Evolutionary conservation across 2,329 filamentous ascomycete genomes (phyloP).

Genomic region (Fusarium caatingaense): DNA sequence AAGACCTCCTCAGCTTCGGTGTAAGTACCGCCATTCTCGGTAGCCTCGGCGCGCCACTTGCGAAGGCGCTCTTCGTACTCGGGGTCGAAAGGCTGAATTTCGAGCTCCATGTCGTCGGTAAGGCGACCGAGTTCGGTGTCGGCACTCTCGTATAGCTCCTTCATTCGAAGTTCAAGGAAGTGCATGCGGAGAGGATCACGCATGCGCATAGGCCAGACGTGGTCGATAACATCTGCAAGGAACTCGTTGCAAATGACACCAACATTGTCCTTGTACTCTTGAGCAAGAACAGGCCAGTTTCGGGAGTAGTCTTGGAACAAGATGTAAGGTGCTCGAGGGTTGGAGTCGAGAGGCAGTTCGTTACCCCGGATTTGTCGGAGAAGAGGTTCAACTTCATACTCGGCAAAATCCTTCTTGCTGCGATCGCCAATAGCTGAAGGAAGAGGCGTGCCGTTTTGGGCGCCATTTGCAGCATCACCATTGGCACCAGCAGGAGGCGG

Average conservation of each 20-base stretch:
- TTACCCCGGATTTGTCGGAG: conserved; percentile 63
- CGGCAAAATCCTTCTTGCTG: conserved; percentile 61
- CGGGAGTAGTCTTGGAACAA: conserved; percentile 65
- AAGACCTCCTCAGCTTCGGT: conserved; percentile 64
- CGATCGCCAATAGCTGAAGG: conserved; percentile 50
- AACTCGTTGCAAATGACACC: conserved; percentile 67
- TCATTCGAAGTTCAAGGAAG: conserved; percentile 63
- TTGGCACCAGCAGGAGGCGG: conserved; percentile 32
- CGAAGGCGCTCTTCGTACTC: conserved; percentile 64
- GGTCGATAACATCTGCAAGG: conserved; percentile 62
- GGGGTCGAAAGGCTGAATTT: conserved; percentile 65
- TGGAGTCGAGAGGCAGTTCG: conserved; percentile 64
- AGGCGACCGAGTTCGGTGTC: conserved; percentile 59
- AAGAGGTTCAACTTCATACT: conserved; percentile 61
- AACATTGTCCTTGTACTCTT: conserved; percentile 66
- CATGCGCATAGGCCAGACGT: conserved; percentile 64
- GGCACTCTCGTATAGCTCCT: conserved; percentile 58
- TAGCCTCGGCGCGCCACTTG: conserved; percentile 58
- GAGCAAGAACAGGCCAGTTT: conserved; percentile 63
- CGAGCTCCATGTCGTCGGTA: conserved; percentile 63
- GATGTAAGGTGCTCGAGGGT: conserved; percentile 65
- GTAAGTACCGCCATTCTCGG: conserved; percentile 59
- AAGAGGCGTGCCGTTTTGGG: conserved; percentile 34
- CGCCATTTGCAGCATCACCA: conserved; percentile 21
- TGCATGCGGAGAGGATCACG: conserved; percentile 61